Percentiles rank a stretch among this genome's conserved stretches.
These are phyloP conservation scores for Monilinia aucupariae DNA, from an alignment of 2,329 filamentous ascomycete species.

Conservation along the genomic window DNA sequence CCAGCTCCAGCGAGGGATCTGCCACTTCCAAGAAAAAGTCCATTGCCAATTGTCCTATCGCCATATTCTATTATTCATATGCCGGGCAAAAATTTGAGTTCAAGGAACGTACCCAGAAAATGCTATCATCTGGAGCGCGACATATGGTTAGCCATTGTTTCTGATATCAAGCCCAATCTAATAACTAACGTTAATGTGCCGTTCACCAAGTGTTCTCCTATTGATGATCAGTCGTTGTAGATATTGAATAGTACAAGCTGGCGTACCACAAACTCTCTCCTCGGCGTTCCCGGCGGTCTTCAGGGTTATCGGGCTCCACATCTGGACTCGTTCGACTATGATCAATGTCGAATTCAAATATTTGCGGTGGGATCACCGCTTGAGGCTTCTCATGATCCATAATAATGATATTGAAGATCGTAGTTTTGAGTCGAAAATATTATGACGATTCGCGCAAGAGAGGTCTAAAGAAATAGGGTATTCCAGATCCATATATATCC, in stretches of 20 bases:
- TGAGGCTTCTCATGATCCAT: slow-evolving; percentile 34
- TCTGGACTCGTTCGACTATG: slow-evolving; percentile 23
- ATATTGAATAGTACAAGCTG: not conserved
- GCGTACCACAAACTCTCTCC: slow-evolving; percentile 32
- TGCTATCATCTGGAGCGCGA: slow-evolving; percentile 39
- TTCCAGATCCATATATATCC: slow-evolving; percentile 11
- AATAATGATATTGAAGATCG: not conserved
- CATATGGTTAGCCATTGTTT: slow-evolving; percentile 14
- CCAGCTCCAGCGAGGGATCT: slow-evolving; percentile 39
- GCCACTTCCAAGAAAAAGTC: slow-evolving; percentile 41
- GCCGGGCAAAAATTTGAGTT: slow-evolving; percentile 6
- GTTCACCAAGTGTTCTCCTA: slow-evolving; percentile 40
- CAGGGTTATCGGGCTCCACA: slow-evolving; percentile 26
- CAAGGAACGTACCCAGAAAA: slow-evolving; percentile 38
- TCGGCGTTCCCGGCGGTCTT: slow-evolving; percentile 28
- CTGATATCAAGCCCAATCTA: not conserved
- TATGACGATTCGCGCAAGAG: not conserved
- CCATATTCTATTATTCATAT: slow-evolving; percentile 12
- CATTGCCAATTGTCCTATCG: slow-evolving; percentile 39
- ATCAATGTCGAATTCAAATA: slow-evolving; percentile 26
- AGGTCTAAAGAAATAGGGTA: slow-evolving; percentile 6
- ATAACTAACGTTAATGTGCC: slow-evolving; percentile 38
- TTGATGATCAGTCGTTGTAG: slow-evolving; percentile 17
- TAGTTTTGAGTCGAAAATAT: not conserved
- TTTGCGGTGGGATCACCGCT: slow-evolving; percentile 26